phyloP scores from a whole-genome alignment of 495 filamentous ascomycete genomes.

The Lineolata rhizophorae region DNA sequence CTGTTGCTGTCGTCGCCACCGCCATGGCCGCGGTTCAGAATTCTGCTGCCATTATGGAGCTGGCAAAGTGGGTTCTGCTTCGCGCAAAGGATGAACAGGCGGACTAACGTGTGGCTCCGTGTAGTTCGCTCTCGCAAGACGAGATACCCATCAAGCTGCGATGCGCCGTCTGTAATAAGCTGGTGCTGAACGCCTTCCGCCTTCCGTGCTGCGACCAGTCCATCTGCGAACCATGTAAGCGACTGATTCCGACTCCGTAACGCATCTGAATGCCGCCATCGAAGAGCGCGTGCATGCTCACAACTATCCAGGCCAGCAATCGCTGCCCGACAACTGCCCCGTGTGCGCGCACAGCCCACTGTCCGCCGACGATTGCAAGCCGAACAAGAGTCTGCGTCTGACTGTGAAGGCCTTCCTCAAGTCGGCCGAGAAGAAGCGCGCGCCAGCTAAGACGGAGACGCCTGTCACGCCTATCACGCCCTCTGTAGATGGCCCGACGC shows the following conservation, averaged over 20 bases:
- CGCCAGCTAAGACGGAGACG: not conserved
- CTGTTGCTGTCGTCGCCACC: too few species aligned
- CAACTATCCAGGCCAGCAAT: conserved; percentile 41
- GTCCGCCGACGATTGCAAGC: conserved; percentile 63
- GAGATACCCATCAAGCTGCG: conserved; percentile 86
- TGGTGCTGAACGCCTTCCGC: conserved; percentile 78
- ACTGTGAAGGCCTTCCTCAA: conserved; percentile 77
- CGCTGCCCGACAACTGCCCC: conserved; percentile 60
- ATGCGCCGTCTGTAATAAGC: conserved; percentile 77
- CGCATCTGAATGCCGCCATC: too few species aligned
- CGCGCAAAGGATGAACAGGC: too few species aligned
- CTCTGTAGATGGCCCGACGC: conserved; percentile 4
- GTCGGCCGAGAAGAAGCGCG: conserved; percentile 53
- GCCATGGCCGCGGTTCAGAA: too few species aligned
- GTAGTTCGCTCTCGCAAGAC: conserved; percentile 55
- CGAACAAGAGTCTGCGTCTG: conserved; percentile 67
- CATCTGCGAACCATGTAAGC: conserved; percentile 78
- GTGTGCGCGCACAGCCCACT: conserved; percentile 83
- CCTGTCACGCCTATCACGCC: not conserved
- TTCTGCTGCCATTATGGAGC: conserved; percentile 1
- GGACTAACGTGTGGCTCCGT: not conserved
- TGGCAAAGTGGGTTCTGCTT: conserved; percentile 3
- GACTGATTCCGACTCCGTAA: too few species aligned
- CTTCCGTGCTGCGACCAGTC: conserved; percentile 89
- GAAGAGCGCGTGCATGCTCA: conserved; percentile 1